phyloP scores from a whole-genome alignment of 2,329 filamentous ascomycete species.

The Ceratocystis cacaofunesta region DNA sequence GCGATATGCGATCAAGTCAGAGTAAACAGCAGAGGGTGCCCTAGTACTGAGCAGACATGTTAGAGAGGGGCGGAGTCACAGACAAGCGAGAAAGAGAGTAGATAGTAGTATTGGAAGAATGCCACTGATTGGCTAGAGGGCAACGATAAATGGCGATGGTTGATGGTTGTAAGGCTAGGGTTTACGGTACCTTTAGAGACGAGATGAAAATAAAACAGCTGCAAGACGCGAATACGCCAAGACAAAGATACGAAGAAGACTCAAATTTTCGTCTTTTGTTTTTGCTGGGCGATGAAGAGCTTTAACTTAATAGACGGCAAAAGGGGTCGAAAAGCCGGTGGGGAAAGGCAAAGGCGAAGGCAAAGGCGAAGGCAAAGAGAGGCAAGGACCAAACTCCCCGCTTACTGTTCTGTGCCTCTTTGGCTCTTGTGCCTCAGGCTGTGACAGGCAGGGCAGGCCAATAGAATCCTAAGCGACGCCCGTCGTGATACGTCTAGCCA shows the following conservation, averaged over 20 bases:
- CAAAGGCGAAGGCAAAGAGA: background rate
- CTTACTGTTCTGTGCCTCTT: background rate
- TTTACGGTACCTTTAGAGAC: too few relatives aligned
- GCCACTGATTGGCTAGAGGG: too few relatives aligned
- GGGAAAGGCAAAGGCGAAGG: background rate
- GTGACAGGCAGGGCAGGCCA: background rate
- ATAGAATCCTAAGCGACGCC: background rate
- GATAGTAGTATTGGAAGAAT: background rate
- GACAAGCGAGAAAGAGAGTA: background rate
- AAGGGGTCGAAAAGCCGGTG: background rate
- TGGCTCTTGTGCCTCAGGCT: background rate
- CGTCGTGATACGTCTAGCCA: background rate
- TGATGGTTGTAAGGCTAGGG: too few relatives aligned
- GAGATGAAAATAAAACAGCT: too few relatives aligned
- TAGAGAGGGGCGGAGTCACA: background rate
- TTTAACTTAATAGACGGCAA: background rate
- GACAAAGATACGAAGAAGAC: too few relatives aligned
- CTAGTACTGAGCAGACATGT: background rate
- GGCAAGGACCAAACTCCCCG: background rate
- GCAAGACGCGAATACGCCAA: too few relatives aligned
- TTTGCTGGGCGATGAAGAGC: too few relatives aligned
- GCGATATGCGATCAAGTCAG: background rate
- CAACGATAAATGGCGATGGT: too few relatives aligned
- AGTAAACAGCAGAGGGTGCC: background rate
- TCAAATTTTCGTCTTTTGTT: too few relatives aligned